phyloP scores from a whole-genome alignment of 2,329 filamentous ascomycete genomes.

The Cladosporium sp. region DNA sequence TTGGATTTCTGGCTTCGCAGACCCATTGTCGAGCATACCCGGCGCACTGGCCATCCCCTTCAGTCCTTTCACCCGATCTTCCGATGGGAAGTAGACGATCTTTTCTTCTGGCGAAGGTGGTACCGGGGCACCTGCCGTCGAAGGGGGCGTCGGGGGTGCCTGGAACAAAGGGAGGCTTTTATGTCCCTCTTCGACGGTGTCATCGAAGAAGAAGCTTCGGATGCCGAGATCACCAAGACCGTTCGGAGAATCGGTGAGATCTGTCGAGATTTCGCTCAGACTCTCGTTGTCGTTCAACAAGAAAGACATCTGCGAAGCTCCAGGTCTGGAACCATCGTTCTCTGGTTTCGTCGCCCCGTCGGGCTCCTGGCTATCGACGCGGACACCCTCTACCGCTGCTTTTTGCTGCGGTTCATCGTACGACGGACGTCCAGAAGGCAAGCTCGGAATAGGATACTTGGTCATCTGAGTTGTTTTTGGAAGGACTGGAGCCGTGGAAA shows the following conservation, averaged over 20 bases:
- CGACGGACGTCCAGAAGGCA: slow-evolving; percentile 6
- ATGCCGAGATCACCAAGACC: slow-evolving; percentile 42
- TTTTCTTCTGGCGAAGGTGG: slow-evolving; percentile 27
- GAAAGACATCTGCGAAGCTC: slow-evolving; percentile 44
- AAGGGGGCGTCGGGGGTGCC: slow-evolving; percentile 45
- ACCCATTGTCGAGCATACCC: background rate
- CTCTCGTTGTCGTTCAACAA: slow-evolving; percentile 56
- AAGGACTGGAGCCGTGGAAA: slow-evolving; percentile 23
- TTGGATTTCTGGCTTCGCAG: background rate
- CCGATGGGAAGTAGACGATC: background rate
- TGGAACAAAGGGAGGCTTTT: slow-evolving; percentile 39
- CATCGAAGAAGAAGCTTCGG: slow-evolving; percentile 53
- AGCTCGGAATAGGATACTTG: slow-evolving; percentile 22
- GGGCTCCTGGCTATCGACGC: background rate
- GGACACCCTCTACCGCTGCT: background rate
- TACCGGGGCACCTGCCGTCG: slow-evolving; percentile 37
- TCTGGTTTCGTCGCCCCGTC: background rate
- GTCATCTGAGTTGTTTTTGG: slow-evolving; percentile 20
- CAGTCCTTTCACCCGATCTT: background rate
- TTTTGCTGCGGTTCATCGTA: background rate
- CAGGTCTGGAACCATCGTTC: slow-evolving; percentile 10
- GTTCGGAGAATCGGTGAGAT: slow-evolving; percentile 50
- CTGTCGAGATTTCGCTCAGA: slow-evolving; percentile 57
- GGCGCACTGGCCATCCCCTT: slow-evolving; percentile 5
- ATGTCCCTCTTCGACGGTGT: slow-evolving; percentile 40